phyloP scores from a whole-genome alignment of 805 yeast species.

The Lipomyces japonicus region DNA sequence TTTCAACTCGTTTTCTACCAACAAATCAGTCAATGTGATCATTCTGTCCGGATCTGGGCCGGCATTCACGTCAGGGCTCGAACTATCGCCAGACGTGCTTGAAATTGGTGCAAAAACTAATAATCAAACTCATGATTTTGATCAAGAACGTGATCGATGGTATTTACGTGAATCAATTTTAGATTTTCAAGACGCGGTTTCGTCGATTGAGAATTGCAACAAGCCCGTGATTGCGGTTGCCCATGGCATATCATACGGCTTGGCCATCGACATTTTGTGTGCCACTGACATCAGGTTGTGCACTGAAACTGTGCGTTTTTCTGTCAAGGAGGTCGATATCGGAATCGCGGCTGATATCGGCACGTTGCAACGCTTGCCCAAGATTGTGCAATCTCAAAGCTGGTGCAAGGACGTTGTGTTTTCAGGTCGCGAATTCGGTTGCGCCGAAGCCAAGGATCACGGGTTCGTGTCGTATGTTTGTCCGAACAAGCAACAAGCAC shows the following conservation, averaged over 20 bases:
- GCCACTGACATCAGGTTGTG: conserved; percentile 58
- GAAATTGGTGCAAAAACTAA: conserved; percentile 13
- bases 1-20: conserved; percentile 45
- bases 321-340: conserved; percentile 65
- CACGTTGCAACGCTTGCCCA: conserved; percentile 62
- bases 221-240: conserved; percentile 58
- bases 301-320: conserved; percentile 49
- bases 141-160: conserved; percentile 32
- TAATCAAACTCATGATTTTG: conserved; percentile 27
- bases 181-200: conserved; percentile 46
- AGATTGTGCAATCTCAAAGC: conserved; percentile 51
- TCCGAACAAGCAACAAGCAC: conserved; percentile 48
- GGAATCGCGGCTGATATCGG: conserved; percentile 82
- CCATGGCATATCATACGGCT: conserved; percentile 63
- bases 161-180: conserved; percentile 42
- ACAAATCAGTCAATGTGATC: conserved; percentile 49
- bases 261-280: conserved; percentile 64
- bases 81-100: conserved; percentile 40
- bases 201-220: conserved; percentile 25
- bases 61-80: conserved; percentile 62
- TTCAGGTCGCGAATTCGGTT: conserved; percentile 56
- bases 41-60: conserved; percentile 55
- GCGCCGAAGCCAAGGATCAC: conserved; percentile 51
- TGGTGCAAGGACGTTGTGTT: conserved; percentile 57
- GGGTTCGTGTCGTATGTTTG: conserved; percentile 55